These are phyloP conservation scores for Nemania diffusa DNA, from an alignment of 2,329 filamentous ascomycete genomes.

Conservation along the genomic window DNA sequence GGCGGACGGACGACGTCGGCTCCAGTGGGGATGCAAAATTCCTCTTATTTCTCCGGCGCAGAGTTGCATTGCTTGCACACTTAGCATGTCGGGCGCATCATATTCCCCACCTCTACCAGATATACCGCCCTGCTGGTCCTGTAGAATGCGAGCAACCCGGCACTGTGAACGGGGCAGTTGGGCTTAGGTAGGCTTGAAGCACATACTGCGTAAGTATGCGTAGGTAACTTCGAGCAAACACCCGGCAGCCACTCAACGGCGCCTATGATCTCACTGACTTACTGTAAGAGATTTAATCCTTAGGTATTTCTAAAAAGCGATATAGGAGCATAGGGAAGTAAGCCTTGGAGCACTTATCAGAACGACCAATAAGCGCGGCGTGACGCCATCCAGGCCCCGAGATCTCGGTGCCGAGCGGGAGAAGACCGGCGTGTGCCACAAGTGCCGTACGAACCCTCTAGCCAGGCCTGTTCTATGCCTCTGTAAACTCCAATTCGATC, in stretches of 20 bases:
- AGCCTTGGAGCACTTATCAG: slow-evolving; percentile 7
- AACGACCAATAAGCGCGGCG: slow-evolving; percentile 22
- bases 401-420: slow-evolving; percentile 37
- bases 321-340: slow-evolving; percentile 12
- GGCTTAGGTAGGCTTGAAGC: slow-evolving; percentile 17
- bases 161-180: slow-evolving; percentile 24
- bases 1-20: slow-evolving; percentile 26
- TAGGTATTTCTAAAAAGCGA: slow-evolving; percentile 4
- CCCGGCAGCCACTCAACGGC: slow-evolving; percentile 32
- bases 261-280: background rate
- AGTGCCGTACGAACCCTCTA: slow-evolving; percentile 14
- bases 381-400: slow-evolving; percentile 31
- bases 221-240: slow-evolving; percentile 5
- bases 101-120: slow-evolving; percentile 33
- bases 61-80: slow-evolving; percentile 38
- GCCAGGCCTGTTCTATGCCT: background rate
- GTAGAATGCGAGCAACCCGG: slow-evolving; percentile 21
- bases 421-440: slow-evolving; percentile 18
- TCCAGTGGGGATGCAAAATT: slow-evolving; percentile 15
- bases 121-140: slow-evolving; percentile 13
- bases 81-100: slow-evolving; percentile 31
- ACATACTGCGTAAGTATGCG: too few species aligned
- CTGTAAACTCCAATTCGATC: slow-evolving; percentile 4
- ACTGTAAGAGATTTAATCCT: background rate
- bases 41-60: slow-evolving; percentile 32